Evolutionary conservation across 2,329 filamentous ascomycete species (phyloP), one percentile per base, ranked within the genome.

Genomic region (Scleromitrula shiraiana): DNA sequence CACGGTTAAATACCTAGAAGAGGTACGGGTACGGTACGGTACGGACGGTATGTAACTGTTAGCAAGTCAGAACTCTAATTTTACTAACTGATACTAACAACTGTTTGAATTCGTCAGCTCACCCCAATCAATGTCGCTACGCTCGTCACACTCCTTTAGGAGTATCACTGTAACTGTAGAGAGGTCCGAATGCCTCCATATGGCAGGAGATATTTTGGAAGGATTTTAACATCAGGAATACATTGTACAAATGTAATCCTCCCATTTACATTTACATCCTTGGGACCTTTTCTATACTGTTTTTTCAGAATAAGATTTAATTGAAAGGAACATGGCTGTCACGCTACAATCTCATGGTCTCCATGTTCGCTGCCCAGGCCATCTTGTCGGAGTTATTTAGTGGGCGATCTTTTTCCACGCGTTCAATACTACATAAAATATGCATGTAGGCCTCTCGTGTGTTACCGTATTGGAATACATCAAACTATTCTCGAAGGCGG

Each of bases 331-430:
- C 33, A 37, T 22, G 33, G 33, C 10, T 9, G 17, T 27, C 44
- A 46, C 44, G 44, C 44, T 40, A 41, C 20, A 41, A 20, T 30
- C 37, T 35, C 36, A 46, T 46, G 44, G 44, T 20, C 32, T 26
- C 27, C 36, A 33, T 46, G 27, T 20, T 24, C 5, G 26, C n/a
- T n/a, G n/a, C n/a, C n/a, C n/a, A 20, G 29, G 17, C 7, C 9
- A 46, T 32, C 22, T 36, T 17, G 26, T 39, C 35, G 33, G 43
- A 12, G 23, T 7, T 26, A 29, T 46, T 46, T 40, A 23, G 29
- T 14, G 19, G 43, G 35, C 29, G 43, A 46, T 46, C 35, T 39
- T 24, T 30, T 30, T n/a, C 43, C 30, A 33, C 17, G 12, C 35
- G 20, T 22, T 2, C 9, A 15, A 37, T 29, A 17, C 35, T 15